These are phyloP conservation scores for Cucumis variabilis DNA, from an alignment of 331 rosid species.

Conservation along the genomic window DNA sequence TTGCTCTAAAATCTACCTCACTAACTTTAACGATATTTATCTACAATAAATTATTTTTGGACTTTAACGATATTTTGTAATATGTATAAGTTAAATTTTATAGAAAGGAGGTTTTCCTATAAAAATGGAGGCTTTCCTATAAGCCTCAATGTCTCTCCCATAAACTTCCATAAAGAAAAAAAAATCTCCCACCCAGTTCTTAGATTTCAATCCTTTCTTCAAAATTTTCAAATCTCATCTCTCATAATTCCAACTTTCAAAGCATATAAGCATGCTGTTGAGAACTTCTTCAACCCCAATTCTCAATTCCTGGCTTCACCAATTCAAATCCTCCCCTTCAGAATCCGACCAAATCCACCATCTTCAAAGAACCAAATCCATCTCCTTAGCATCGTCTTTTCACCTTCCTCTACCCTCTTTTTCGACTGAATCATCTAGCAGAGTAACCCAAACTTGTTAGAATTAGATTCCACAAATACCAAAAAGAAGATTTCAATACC, in stretches of 20 bases:
- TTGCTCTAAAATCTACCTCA: too few relatives aligned
- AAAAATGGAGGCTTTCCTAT: background rate
- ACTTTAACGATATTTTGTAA: too few relatives aligned
- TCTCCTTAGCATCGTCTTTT: conserved; percentile 31
- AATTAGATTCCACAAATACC: conserved; percentile 44
- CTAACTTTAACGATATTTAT: too few relatives aligned
- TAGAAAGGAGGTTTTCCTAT: background rate
- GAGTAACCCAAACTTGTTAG: conserved; percentile 33
- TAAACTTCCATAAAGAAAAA: background rate
- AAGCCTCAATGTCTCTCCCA: background rate
- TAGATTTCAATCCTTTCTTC: background rate
- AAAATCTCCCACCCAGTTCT: conserved; percentile 7
- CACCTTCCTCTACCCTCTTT: conserved; percentile 13
- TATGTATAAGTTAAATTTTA: too few relatives aligned
- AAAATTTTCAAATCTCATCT: background rate
- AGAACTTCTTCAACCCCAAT: conserved; percentile 68
- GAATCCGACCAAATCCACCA: conserved; percentile 51
- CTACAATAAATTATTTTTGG: too few relatives aligned
- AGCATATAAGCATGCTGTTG: conserved; percentile 53
- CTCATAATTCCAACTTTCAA: background rate
- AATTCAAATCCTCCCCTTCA: conserved; percentile 43
- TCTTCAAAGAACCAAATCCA: conserved; percentile 51
- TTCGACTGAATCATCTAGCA: conserved; percentile 24
- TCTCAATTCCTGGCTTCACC: conserved; percentile 56
- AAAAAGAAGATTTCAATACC: conserved; percentile 32